A percentile compares a stretch with the other conserved stretches of the same genome.
These are phyloP conservation scores for Phoenix dactylifera DNA, from an alignment of 176 grass and related monocot species.

Conservation along the genomic window DNA sequence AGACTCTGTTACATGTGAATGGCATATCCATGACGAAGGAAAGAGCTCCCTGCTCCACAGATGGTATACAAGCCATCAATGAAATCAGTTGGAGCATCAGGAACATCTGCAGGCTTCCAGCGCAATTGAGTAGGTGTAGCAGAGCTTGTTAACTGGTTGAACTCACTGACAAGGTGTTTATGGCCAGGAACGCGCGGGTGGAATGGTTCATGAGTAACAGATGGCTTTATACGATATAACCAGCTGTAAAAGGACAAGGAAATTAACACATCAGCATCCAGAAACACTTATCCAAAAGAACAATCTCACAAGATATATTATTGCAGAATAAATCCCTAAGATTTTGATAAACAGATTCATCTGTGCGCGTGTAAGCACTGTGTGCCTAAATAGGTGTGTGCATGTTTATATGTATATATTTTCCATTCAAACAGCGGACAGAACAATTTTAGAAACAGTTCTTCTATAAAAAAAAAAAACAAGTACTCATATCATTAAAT, in stretches of 20 bases:
- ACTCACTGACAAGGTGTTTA: conserved; percentile 51
- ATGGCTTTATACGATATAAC: conserved; percentile 95
- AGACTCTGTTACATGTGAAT: conserved; percentile 59
- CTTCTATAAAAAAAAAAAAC: no score
- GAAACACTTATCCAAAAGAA: no score
- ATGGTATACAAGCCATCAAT: conserved; percentile 76
- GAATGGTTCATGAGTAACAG: conserved; percentile 91
- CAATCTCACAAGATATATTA: no score
- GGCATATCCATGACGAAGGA: conserved; percentile 74
- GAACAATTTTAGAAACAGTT: no score
- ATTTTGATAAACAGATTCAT: no score
- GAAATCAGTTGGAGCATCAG: conserved; percentile 38
- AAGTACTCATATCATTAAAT: no score
- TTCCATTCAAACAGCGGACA: no score
- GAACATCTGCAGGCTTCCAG: conserved; percentile 56
- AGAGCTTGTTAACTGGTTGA: conserved; percentile 47
- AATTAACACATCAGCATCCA: no score
- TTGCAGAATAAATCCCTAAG: no score
- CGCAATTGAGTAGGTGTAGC: conserved; percentile 85
- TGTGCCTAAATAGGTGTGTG: no score
- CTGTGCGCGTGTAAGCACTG: no score
- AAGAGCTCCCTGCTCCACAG: conserved; percentile 81
- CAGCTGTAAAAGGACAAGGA: conserved; percentile 31
- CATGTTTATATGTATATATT: no score
- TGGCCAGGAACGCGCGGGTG: conserved; percentile 50